phyloP scores from a whole-genome alignment of 1,284 basidiomycete species.

The Tilletia setariae region DNA sequence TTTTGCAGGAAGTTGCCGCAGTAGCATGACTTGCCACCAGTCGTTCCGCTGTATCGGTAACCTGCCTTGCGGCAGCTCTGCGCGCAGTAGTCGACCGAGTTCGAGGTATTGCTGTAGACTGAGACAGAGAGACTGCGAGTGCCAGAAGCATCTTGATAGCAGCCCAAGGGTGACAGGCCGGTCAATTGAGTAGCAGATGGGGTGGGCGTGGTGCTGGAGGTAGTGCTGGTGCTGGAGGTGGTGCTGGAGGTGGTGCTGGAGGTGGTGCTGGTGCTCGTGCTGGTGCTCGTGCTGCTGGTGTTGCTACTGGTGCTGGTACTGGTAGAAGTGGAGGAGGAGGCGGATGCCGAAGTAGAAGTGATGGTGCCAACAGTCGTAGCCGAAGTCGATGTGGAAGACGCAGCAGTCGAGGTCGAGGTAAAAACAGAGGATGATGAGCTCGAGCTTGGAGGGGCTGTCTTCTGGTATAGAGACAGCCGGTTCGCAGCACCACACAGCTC shows the following conservation, averaged over 20 bases:
- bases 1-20: constrained; percentile 29
- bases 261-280: neutral
- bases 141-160: constrained; percentile 15
- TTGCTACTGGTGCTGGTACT: neutral
- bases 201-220: neutral
- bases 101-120: constrained; percentile 17
- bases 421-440: constrained; percentile 5
- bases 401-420: neutral
- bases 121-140: neutral
- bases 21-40: constrained; percentile 45
- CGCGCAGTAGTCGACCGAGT: constrained; percentile 32
- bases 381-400: constrained; percentile 13
- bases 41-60: constrained; percentile 41
- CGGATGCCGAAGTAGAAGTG: neutral
- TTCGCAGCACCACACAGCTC: constrained; percentile 69
- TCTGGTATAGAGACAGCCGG: constrained; percentile 67
- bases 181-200: neutral
- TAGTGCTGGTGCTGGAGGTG: no score
- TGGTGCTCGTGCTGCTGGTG: neutral
- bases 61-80: constrained; percentile 35
- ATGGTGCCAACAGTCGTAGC: constrained; percentile 8
- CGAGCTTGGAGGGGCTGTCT: constrained; percentile 55
- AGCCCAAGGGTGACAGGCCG: constrained; percentile 5
- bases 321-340: neutral
- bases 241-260: no score